phyloP scores from a whole-genome alignment of 768 basidiomycete species.

The Tephrocybe sp. region DNA sequence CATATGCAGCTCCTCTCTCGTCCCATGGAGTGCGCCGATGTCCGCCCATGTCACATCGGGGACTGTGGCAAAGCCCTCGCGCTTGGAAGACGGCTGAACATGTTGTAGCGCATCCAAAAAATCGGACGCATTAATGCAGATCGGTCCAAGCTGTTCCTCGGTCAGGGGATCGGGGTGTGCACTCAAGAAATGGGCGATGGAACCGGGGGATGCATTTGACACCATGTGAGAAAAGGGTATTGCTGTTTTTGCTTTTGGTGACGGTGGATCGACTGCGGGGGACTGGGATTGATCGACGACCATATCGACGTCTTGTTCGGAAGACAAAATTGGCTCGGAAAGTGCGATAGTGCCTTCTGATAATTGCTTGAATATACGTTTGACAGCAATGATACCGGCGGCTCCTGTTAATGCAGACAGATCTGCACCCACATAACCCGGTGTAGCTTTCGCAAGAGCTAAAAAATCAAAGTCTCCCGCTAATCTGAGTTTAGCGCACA shows the following conservation, averaged over 20 bases:
- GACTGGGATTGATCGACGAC: slow-evolving; percentile 30
- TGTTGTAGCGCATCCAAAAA: slow-evolving; percentile 80
- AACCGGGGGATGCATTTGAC: slow-evolving; percentile 38
- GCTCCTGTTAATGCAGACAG: slow-evolving; percentile 86
- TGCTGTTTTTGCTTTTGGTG: slow-evolving; percentile 1
- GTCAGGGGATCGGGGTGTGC: slow-evolving; percentile 84
- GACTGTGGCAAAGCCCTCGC: slow-evolving; percentile 97
- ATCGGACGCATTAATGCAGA: slow-evolving; percentile 80
- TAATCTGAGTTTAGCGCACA: slow-evolving; percentile 80
- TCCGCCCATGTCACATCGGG: slow-evolving; percentile 96
- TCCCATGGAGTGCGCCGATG: slow-evolving; percentile 85
- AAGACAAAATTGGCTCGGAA: slow-evolving; percentile 32
- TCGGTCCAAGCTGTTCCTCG: slow-evolving; percentile 69
- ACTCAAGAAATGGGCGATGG: slow-evolving; percentile 88
- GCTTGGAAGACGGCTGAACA: slow-evolving; percentile 93
- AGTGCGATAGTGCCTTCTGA: slow-evolving; percentile 64
- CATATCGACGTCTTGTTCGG: slow-evolving; percentile 40
- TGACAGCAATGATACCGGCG: slow-evolving; percentile 94
- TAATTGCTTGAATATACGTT: slow-evolving; percentile 86
- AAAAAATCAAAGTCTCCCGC: slow-evolving; percentile 87
- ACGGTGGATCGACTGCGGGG: slow-evolving; percentile 2
- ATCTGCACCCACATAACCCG: slow-evolving; percentile 97
- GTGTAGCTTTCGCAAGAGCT: slow-evolving; percentile 86
- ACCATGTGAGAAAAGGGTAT: slow-evolving; percentile 27
- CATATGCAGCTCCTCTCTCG: slow-evolving; percentile 93